Conservation (phyloP, 768 basidiomycete species). For the Pisolithus albus region DNA sequence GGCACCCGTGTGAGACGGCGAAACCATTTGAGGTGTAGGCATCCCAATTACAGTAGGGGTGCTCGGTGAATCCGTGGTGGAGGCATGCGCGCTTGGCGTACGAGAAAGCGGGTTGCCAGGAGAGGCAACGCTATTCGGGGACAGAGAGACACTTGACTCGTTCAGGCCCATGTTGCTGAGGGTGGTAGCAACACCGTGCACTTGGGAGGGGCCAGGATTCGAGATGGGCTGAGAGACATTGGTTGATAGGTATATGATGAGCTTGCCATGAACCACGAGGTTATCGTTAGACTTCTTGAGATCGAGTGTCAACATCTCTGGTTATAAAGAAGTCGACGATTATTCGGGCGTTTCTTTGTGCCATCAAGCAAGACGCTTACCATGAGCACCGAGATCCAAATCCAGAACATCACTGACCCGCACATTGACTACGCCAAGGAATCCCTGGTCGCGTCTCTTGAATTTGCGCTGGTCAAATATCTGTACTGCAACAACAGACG, state of each 20-base stretch:
- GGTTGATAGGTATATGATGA: constrained; percentile 94
- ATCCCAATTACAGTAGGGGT: constrained; percentile 33
- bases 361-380: constrained; percentile 42
- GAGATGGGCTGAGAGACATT: constrained; percentile 79
- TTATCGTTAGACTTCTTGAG: constrained; percentile 99
- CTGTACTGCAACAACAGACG: constrained; percentile 96
- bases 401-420: constrained; percentile 87
- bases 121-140: constrained; percentile 33
- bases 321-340: constrained; percentile 1
- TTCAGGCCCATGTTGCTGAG: constrained; percentile 57
- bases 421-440: constrained; percentile 95
- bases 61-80: constrained; percentile 37
- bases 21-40: constrained; percentile 29
- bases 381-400: constrained; percentile 87
- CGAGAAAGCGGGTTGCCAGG: constrained; percentile 48
- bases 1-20: constrained; percentile 18
- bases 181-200: constrained; percentile 50
- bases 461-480: constrained; percentile 99
- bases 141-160: constrained; percentile 53
- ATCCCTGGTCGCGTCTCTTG: constrained; percentile 96
- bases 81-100: constrained; percentile 61
- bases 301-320: constrained; percentile 95
- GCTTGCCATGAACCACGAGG: constrained; percentile 93
- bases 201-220: constrained; percentile 76
- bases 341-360: neutral